Conservation (phyloP, 352 stramenopile species). For the Globisporangium mamillatum region DNA sequence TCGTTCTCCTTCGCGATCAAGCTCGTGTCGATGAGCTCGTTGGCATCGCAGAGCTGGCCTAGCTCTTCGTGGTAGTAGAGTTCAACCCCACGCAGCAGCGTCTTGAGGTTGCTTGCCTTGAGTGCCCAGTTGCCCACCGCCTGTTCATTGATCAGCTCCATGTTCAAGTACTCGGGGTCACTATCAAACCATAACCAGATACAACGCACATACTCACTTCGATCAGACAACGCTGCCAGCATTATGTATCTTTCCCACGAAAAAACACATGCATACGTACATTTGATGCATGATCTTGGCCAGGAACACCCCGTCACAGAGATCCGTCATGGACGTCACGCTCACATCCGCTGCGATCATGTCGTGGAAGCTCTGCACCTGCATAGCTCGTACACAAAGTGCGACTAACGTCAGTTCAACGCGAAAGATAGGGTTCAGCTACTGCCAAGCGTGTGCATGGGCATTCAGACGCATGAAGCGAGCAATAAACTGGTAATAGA, state of each 20-base stretch:
- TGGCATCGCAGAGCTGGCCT: constrained; percentile 61
- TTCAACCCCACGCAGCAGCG: constrained; percentile 69
- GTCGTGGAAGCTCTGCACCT: constrained; percentile 77
- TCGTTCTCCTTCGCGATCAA: constrained; percentile 72
- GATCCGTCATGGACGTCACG: constrained; percentile 45
- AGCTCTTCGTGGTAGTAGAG: constrained; percentile 83
- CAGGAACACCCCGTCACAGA: constrained; percentile 81
- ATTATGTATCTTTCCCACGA: neutral
- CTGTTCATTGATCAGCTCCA: constrained; percentile 71
- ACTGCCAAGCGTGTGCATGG: neutral
- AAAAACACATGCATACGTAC: constrained; percentile 35
- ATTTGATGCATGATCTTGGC: constrained; percentile 85
- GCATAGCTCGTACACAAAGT: constrained; percentile 9
- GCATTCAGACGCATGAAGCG: neutral
- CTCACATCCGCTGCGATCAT: constrained; percentile 41
- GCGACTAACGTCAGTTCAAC: constrained; percentile 8
- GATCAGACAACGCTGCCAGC: neutral
- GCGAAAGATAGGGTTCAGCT: neutral
- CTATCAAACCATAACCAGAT: constrained; percentile 23
- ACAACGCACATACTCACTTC: constrained; percentile 8
- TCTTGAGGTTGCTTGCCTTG: constrained; percentile 79
- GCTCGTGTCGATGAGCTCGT: constrained; percentile 66
- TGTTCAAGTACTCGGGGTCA: constrained; percentile 75
- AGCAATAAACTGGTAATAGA: neutral
- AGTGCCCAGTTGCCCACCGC: constrained; percentile 68